Conservation (phyloP, 108 stramenopile genomes). For the Fistulifera solaris region DNA sequence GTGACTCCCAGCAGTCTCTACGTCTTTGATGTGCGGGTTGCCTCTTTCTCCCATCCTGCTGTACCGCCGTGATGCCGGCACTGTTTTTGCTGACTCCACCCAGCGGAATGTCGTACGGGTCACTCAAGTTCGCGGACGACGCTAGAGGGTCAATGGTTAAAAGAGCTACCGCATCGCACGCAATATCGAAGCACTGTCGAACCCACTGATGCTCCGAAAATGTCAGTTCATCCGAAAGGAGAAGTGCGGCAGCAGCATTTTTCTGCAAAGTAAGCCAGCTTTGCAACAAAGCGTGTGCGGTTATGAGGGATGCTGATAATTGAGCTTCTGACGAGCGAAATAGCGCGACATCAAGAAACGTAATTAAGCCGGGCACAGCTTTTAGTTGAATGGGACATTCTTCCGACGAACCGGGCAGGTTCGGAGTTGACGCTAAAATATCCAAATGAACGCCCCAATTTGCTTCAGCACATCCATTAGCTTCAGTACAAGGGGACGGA, state of each 20-base stretch:
- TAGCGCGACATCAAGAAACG: conserved; percentile 69
- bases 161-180: conserved; percentile 65
- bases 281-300: conserved; percentile 41
- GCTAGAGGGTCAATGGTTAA: conserved; percentile 64
- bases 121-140: conserved; percentile 58
- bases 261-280: conserved; percentile 42
- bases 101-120: conserved; percentile 13
- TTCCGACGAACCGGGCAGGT: conserved; percentile 13
- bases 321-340: conserved; percentile 64
- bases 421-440: conserved; percentile 8
- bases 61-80: neutral
- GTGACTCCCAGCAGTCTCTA: conserved; percentile 80
- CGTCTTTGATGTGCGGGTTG: conserved; percentile 27
- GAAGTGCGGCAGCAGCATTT: conserved; percentile 28
- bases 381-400: conserved; percentile 24
- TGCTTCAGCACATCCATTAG: too few relatives aligned
- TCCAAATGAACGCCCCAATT: too few relatives aligned
- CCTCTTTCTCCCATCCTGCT: neutral
- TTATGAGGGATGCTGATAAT: conserved; percentile 51
- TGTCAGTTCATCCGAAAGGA: conserved; percentile 6
- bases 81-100: neutral
- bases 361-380: conserved; percentile 59
- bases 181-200: conserved; percentile 38
- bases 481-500: too few relatives aligned
- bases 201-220: conserved; percentile 2